A percentile compares a stretch with the other conserved stretches of the same genome.
Evolutionary conservation across 805 yeast species (phyloP).

Genomic region (Yarrowia phangngaensis): DNA sequence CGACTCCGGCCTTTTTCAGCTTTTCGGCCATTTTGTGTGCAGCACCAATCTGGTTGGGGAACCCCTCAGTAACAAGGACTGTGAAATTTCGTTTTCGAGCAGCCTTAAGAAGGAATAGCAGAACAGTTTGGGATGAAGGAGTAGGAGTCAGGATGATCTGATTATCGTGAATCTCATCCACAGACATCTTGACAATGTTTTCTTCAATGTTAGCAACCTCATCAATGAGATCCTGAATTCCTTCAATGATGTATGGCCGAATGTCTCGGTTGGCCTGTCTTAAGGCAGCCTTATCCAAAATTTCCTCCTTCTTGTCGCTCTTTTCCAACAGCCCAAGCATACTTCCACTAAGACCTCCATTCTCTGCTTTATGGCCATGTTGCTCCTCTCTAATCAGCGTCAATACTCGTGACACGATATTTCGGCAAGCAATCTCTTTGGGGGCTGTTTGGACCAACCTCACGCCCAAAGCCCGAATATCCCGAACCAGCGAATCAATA

Average conservation of each 20-base stretch:
- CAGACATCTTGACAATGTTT: constrained; percentile 84
- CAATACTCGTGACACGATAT: constrained; percentile 82
- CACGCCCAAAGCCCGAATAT: constrained; percentile 70
- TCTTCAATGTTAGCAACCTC: constrained; percentile 87
- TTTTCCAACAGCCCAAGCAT: constrained; percentile 81
- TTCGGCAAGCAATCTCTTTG: constrained; percentile 82
- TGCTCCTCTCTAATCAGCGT: constrained; percentile 85
- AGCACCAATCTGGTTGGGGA: constrained; percentile 76
- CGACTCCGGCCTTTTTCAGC: constrained; percentile 80
- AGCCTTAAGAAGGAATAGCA: constrained; percentile 81
- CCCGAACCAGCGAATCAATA: constrained; percentile 64
- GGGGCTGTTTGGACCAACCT: constrained; percentile 74
- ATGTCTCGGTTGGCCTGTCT: constrained; percentile 48
- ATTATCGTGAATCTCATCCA: constrained; percentile 90
- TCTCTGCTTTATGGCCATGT: constrained; percentile 45
- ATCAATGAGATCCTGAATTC: constrained; percentile 85
- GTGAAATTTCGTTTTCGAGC: constrained; percentile 86
- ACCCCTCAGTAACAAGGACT: constrained; percentile 81
- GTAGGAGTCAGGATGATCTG: constrained; percentile 75
- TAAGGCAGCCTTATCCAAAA: constrained; percentile 28
- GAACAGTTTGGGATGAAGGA: constrained; percentile 83
- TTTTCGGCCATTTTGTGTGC: constrained; percentile 78
- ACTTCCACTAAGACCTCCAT: constrained; percentile 45
- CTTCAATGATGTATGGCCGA: constrained; percentile 83
- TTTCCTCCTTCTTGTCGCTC: constrained; percentile 31